Evolutionary conservation across 208 protist genomes (phyloP).

Genomic region (Zelonia costaricensis): DNA sequence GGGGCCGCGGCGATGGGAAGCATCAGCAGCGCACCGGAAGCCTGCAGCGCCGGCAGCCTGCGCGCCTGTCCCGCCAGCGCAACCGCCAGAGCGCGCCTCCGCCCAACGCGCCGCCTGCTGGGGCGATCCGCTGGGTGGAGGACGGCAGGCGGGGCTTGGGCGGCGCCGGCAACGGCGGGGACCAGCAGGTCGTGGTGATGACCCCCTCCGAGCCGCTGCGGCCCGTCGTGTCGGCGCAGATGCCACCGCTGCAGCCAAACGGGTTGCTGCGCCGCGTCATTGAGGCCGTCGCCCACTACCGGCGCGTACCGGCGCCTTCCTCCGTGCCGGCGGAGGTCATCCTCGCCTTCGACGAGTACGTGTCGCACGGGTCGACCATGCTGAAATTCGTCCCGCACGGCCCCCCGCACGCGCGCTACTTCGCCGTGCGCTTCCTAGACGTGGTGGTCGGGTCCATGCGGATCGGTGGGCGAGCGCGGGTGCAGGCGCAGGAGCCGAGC

Average conservation of each 20-base stretch:
- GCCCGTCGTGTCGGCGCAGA: constrained; percentile 1
- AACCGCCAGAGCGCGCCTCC: no score
- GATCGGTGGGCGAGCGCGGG: neutral
- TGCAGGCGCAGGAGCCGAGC: neutral
- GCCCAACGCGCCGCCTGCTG: neutral
- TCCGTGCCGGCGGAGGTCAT: constrained; percentile 57
- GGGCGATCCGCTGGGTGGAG: constrained; percentile 12
- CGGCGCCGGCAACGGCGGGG: neutral
- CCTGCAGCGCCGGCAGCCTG: no score
- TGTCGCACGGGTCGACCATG: constrained; percentile 47
- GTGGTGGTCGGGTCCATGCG: constrained; percentile 4
- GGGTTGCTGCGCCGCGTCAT: constrained; percentile 45
- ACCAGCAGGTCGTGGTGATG: neutral
- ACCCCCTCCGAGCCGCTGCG: neutral
- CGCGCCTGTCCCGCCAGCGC: no score
- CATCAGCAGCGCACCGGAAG: no score
- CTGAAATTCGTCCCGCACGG: constrained; percentile 55
- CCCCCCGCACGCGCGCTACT: constrained; percentile 62
- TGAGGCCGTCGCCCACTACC: constrained; percentile 42
- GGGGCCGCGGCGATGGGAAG: no score
- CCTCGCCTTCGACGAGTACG: constrained; percentile 71
- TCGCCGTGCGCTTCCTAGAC: constrained; percentile 63
- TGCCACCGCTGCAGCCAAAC: constrained; percentile 34
- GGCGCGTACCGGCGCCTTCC: constrained; percentile 28
- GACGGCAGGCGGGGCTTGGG: neutral